These are phyloP conservation scores for Skeletonema marinoi DNA, from an alignment of 108 stramenopile species.

Conservation along the genomic window DNA sequence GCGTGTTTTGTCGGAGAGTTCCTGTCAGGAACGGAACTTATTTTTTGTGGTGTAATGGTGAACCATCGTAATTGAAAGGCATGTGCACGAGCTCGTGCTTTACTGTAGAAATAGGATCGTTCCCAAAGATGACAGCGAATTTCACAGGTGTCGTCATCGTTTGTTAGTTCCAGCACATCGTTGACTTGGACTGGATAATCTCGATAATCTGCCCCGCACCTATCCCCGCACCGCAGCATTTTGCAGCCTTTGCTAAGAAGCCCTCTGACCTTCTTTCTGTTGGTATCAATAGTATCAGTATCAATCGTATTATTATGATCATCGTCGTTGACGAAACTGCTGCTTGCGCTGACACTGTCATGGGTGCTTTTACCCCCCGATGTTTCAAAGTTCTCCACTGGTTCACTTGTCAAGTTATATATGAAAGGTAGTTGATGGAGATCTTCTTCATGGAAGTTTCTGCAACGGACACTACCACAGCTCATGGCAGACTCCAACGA, in stretches of 20 bases:
- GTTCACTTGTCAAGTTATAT: slow-evolving; percentile 36
- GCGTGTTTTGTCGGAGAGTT: slow-evolving; percentile 43
- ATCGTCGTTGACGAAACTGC: background rate
- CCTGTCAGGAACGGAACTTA: slow-evolving; percentile 66
- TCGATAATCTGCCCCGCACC: background rate
- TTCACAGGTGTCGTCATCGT: slow-evolving; percentile 19
- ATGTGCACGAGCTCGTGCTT: slow-evolving; percentile 54
- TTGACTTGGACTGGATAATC: slow-evolving; percentile 17
- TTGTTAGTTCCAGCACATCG: slow-evolving; percentile 27
- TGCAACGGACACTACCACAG: slow-evolving; percentile 20
- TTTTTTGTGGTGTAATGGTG: slow-evolving; percentile 50
- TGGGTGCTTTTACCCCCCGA: background rate
- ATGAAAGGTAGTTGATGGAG: slow-evolving; percentile 31
- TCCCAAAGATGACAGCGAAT: slow-evolving; percentile 69
- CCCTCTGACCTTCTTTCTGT: background rate
- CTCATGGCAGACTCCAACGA: background rate
- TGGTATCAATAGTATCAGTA: background rate
- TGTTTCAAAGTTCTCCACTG: slow-evolving; percentile 26
- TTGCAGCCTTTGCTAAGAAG: background rate
- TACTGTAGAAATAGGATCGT: slow-evolving; percentile 66
- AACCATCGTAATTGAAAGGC: slow-evolving; percentile 81
- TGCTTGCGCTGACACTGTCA: background rate
- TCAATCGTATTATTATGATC: background rate
- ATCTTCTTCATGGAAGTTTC: slow-evolving; percentile 35
- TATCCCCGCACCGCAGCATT: background rate